Conservation (phyloP, 1,139 yeast species). For the Kodamaea plutei region DNA sequence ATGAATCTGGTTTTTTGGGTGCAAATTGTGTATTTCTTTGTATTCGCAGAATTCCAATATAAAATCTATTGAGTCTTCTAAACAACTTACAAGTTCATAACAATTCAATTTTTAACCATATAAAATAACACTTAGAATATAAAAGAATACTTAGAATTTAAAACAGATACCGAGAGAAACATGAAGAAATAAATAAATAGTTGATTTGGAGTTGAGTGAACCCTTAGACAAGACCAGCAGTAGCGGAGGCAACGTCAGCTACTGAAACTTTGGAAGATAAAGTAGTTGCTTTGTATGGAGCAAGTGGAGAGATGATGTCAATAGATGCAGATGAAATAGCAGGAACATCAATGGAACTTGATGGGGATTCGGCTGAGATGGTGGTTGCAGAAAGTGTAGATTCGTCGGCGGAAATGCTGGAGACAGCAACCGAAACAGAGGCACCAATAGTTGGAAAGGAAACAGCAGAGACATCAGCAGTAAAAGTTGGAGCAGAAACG, state of each 20-base stretch:
- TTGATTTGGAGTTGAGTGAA: not conserved
- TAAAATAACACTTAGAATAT: not conserved
- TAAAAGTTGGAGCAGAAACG: not conserved
- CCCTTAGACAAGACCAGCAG: conserved; percentile 1
- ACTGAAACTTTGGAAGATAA: too few species aligned
- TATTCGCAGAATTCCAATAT: not conserved
- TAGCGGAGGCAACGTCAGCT: too few species aligned
- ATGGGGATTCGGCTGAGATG: not conserved
- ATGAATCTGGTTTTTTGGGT: not conserved
- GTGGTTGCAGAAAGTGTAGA: not conserved
- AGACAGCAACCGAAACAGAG: not conserved
- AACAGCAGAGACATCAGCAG: conserved; percentile 1
- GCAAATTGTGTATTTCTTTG: not conserved
- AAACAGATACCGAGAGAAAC: not conserved
- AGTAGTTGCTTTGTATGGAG: too few species aligned
- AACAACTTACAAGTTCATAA: not conserved
- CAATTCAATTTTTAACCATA: too few species aligned
- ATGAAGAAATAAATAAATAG: not conserved
- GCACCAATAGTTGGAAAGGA: not conserved
- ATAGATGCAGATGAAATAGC: not conserved
- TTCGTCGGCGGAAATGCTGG: not conserved
- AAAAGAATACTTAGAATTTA: not conserved
- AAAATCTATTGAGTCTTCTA: not conserved
- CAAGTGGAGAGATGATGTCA: not conserved
- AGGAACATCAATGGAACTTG: not conserved